These are phyloP conservation scores for Panicum virgatum DNA, from an alignment of 202 grass and related monocot genomes.

Conservation along the genomic window DNA sequence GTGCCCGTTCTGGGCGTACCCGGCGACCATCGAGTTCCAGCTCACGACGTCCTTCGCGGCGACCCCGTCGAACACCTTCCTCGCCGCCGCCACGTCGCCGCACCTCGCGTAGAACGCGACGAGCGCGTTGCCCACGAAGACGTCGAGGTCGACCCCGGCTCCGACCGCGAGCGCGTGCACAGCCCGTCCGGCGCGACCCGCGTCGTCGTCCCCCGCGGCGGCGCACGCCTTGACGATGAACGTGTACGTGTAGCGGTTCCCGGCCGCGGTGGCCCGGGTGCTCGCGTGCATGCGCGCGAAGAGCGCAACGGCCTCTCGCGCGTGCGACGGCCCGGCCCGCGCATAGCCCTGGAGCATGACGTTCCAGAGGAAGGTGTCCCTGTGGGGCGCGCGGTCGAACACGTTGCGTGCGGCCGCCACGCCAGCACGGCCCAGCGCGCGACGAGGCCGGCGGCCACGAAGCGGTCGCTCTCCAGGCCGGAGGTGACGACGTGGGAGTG, in stretches of 20 bases:
- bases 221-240: not conserved
- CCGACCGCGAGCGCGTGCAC: not conserved
- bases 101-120: constrained; percentile 24
- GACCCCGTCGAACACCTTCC: constrained; percentile 28
- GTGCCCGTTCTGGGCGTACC: constrained; percentile 23
- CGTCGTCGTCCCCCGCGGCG: not conserved
- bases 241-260: not conserved
- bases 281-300: not conserved
- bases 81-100: constrained; percentile 3
- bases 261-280: not conserved
- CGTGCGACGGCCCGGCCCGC: not conserved
- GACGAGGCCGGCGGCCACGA: constrained; percentile 10
- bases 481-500: not conserved
- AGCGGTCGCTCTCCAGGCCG: not conserved
- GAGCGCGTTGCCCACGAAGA: constrained; percentile 25
- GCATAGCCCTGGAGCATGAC: constrained; percentile 12
- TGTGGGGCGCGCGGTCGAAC: not conserved
- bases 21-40: constrained; percentile 41
- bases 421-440: not conserved
- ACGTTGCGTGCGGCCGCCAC: not conserved
- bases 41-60: constrained; percentile 22
- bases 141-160: not conserved
- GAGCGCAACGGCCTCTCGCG: not conserved
- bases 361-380: not conserved
- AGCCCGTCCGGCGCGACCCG: not conserved